A percentile compares a stretch with the other conserved stretches of the same genome.
phyloP scores from a whole-genome alignment of 306 rosid species.

The Hippophae tibetana region DNA sequence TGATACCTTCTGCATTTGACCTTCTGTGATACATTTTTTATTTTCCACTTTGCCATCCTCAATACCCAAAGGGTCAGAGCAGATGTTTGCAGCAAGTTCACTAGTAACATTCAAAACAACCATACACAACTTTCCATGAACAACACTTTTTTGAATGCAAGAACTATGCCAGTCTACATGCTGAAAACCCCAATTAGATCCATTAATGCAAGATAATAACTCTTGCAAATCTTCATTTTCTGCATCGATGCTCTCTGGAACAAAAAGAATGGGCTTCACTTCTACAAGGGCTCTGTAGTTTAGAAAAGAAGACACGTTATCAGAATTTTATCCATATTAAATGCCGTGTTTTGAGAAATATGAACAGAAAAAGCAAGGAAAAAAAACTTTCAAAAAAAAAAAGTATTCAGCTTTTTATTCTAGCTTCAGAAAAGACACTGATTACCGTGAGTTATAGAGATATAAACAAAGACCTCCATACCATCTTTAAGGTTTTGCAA shows the following conservation, averaged over 20 bases:
- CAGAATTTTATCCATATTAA: slow-evolving; percentile 5
- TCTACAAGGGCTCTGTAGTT: slow-evolving; percentile 67
- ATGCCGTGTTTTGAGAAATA: no score
- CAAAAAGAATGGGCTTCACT: slow-evolving; percentile 82
- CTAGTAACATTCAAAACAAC: slow-evolving; percentile 45
- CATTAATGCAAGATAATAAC: slow-evolving; percentile 18
- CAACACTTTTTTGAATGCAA: slow-evolving; percentile 59
- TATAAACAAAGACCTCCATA: background rate
- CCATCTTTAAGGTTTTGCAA: background rate
- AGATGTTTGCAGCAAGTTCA: slow-evolving; percentile 46
- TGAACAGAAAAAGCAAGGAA: no score
- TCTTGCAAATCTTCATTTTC: slow-evolving; percentile 20
- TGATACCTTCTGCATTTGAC: slow-evolving; percentile 42
- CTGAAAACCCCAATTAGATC: slow-evolving; percentile 47
- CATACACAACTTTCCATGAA: slow-evolving; percentile 60
- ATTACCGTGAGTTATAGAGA: background rate
- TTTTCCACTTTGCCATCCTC: slow-evolving; percentile 22
- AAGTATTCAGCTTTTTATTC: background rate
- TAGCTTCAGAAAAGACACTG: background rate
- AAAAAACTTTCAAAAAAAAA: no score
- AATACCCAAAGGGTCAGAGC: slow-evolving; percentile 27
- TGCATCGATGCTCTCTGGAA: slow-evolving; percentile 41
- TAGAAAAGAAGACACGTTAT: slow-evolving; percentile 10
- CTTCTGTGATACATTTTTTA: slow-evolving; percentile 28
- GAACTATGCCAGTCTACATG: slow-evolving; percentile 62